Evolutionary conservation across 2,329 filamentous ascomycete species (phyloP), one percentile per base, ranked within the genome.

Genomic region (Chalaropsis ovoidea): DNA sequence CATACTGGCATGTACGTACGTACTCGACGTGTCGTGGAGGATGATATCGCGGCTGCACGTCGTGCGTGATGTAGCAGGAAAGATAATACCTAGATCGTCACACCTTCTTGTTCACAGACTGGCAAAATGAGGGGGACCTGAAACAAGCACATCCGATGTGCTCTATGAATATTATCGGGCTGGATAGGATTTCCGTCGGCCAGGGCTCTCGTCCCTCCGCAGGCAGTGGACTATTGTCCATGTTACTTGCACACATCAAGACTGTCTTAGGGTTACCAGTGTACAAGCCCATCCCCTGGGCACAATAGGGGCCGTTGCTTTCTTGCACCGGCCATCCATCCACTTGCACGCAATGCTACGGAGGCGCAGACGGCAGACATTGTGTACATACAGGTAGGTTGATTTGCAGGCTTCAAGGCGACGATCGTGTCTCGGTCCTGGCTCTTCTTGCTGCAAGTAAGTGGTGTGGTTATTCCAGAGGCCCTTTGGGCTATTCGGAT

Each of bases 401-500:
- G 22, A 24, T 15, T 24, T 52, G 8, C 22, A 24, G 47, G 47
- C 47, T 15, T 27, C 22, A 52, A 39, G 27, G 31, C 54, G 54
- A 39, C 17, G 54, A 58, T 58, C 24, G 17, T 35, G 54, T 39
- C 54, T 58, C 17, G 15, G 52, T 58, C 15, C 11, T 58, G n/a
- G 54, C 24, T 39, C 22, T 24, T 58, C 24, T 39, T n/a, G 13
- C 24, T 10, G 54, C 54, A 39, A 17, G 24, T 39, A 58, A 58
- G 54, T 58, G 31, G 8, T 19, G 4, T 19, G 4, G 43, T 10
- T 6, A 15, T 35, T 13, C 8, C 24, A 58, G 31, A 39, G 54
- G 54, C 24, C 31, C 27, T 58, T 58, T 58, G 24, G 54, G 15
- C 24, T 58, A n/a, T 58, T 58, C n/a, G 24, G 54, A 58, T 58